phyloP scores from a whole-genome alignment of 192 early-diverging fungal genomes.

The Coemansia sp. region DNA sequence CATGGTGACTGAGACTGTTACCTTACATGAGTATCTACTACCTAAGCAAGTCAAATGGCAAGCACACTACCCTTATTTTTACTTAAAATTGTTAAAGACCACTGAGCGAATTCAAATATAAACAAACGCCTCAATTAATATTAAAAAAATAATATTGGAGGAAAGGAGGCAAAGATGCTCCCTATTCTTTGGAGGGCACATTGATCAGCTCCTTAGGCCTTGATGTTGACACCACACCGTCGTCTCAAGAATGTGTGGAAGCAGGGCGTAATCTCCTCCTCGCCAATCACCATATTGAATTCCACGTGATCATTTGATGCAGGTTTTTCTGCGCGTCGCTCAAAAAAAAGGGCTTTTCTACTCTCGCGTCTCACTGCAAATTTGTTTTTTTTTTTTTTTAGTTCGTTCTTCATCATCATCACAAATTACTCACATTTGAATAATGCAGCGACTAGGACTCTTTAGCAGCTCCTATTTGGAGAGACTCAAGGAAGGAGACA shows the following conservation, averaged over 20 bases:
- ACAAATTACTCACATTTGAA: neutral
- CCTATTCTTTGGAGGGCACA: no score
- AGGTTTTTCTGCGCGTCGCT: neutral
- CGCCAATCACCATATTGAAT: neutral
- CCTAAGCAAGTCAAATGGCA: neutral
- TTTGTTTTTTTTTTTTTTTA: neutral
- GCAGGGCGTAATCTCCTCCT: no score
- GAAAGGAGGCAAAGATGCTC: no score
- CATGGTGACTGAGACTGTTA: conserved; percentile 9
- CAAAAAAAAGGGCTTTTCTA: neutral
- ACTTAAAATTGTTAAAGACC: conserved; percentile 3
- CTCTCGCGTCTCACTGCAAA: neutral
- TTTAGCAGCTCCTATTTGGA: conserved; percentile 49
- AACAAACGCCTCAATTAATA: no score
- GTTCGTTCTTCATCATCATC: neutral
- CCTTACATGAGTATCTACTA: conserved; percentile 39
- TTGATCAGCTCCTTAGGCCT: no score
- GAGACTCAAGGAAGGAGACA: conserved; percentile 52
- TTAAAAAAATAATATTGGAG: no score
- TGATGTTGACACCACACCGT: no score
- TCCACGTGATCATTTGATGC: neutral
- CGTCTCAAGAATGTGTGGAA: no score
- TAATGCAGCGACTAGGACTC: conserved; percentile 25
- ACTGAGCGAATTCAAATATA: neutral
- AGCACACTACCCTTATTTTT: neutral